Evolutionary conservation across 306 rosid species (phyloP), one percentile per base, ranked within the genome.

Genomic region (Lagenaria siceraria): DNA sequence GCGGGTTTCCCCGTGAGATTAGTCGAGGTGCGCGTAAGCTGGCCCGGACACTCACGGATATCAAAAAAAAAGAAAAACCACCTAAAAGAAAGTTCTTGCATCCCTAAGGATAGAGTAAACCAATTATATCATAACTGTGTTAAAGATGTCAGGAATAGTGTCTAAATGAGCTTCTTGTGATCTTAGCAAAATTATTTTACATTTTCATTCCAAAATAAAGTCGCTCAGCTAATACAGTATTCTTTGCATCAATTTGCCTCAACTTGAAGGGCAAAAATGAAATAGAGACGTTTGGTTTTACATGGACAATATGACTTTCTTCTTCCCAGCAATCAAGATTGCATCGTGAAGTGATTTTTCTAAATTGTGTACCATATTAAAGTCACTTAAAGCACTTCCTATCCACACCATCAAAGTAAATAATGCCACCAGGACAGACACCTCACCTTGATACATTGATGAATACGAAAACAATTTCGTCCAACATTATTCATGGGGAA

Each of bases 391-490:
- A 24, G 35, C 14, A 36, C 55, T 66, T 33, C 29, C 52, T 12
- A 69, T 87, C 75, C 46, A 48, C 36, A 51, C 12, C 75, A 21
- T 43, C 70, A 71, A 58, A 27, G 68, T 3, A 24, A 68, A 76
- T 42, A 48, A 75, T 54, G 64, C 36, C 25, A 62, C 65, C 73
- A 59, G 71, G 75, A 13, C 38, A 60, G 35, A 42, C 12, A 40
- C 75, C 60, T 82, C 83, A 94, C 98, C 98, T 94, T 94, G 80
- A 94, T 92, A 79, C 98, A 94, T 73, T 94, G 98, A 84, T 94
- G 98, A 82, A 94, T 92, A 40, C 98, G 87, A 80, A 94, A 94
- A 87, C 98, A 94, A 90, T 94, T 94, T 83, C 97, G 86, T 78
- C 98, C 98, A 70, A 94, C 98, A 66, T 94, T 94, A 83, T 94